Base-by-base conservation (phyloP, 176 grass and related monocot species). In the Saccharum spontaneum region DNA sequence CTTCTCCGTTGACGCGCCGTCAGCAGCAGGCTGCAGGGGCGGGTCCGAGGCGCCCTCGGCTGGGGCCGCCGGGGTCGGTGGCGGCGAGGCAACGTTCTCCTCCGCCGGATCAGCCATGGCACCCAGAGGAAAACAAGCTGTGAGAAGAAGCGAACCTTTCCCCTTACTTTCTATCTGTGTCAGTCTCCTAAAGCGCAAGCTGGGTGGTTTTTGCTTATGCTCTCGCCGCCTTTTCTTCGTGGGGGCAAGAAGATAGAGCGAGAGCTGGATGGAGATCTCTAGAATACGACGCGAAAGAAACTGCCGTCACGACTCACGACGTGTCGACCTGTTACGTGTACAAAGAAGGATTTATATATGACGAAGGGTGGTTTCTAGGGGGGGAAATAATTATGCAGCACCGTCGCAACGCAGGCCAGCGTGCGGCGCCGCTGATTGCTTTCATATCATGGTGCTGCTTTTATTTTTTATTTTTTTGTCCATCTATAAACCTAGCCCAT, bases 51-150 rank as follows among this genome's bases (percentile, higher is more conserved):
- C 81, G 1, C 33, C 79, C 55, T 82, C 96, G 9, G 80, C 67
- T 13, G 88, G 48, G 50, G 82, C 88, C 66, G 86, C 90, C 1
- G 85, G 67, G 22, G 86, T 82, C 17, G 83, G 84, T 22, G 94
- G 91, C 26, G 84, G 84, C 46, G 84, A 67, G 68, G 68, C 30
- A 31, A 86, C 69, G 26, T 73, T 87, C 83, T 94, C 92, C 85
- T 90, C 88, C 10, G 39, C 64, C 2, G 75, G 76, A 77, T 87
- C 93, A 74, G 91, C 93, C 87, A 91, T 90, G 18, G 71, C 41
- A 17, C 9, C 3, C 20, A 43, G 28, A 52, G 77, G 66, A 83
- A 63, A 18, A 6, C 23, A 70, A 62, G 54, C 65, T 83, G 18
- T 13, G 23, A 36, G 54, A 76, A 48, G 39, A 52, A 61, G 36